Conservation (phyloP, 306 rosid genomes). For the Cucumis melo region DNA sequence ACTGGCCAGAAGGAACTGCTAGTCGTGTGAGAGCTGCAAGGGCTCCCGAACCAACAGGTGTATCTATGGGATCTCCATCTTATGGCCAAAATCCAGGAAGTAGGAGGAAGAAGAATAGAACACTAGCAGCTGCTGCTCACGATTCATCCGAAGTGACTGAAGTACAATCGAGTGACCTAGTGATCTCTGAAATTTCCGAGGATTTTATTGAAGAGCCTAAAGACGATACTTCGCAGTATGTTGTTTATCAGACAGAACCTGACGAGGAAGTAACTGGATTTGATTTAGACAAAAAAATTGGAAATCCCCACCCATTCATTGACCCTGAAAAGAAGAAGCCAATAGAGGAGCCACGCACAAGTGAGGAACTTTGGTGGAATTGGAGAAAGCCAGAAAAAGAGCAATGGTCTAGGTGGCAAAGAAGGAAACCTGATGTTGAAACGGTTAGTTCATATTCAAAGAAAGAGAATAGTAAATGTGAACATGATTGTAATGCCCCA, state of each 20-base stretch:
- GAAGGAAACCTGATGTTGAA: conserved; percentile 85
- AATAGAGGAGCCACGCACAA: conserved; percentile 45
- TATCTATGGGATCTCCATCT: conserved; percentile 67
- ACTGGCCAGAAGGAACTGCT: conserved; percentile 96
- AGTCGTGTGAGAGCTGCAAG: conserved; percentile 67
- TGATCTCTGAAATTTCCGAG: conserved; percentile 23
- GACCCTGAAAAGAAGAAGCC: conserved; percentile 66
- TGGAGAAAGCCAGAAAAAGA: conserved; percentile 88
- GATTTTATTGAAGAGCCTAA: conserved; percentile 45
- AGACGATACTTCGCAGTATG: conserved; percentile 53
- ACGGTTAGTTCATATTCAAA: conserved; percentile 47
- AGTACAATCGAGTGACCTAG: conserved; percentile 28
- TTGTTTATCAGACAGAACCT: conserved; percentile 61
- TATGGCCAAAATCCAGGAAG: conserved; percentile 84
- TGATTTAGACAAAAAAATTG: conserved; percentile 52
- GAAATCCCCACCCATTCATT: conserved; percentile 74
- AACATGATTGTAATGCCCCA: background rate
- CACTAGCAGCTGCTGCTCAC: conserved; percentile 28
- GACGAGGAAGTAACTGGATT: conserved; percentile 58
- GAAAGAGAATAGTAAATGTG: background rate
- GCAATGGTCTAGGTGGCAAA: conserved; percentile 97
- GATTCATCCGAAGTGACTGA: conserved; percentile 18
- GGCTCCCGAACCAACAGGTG: conserved; percentile 70
- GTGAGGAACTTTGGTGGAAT: conserved; percentile 93
- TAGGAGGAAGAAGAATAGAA: conserved; percentile 69